phyloP scores from a whole-genome alignment of 257 asterid genomes.

The Prunella vulgaris region DNA sequence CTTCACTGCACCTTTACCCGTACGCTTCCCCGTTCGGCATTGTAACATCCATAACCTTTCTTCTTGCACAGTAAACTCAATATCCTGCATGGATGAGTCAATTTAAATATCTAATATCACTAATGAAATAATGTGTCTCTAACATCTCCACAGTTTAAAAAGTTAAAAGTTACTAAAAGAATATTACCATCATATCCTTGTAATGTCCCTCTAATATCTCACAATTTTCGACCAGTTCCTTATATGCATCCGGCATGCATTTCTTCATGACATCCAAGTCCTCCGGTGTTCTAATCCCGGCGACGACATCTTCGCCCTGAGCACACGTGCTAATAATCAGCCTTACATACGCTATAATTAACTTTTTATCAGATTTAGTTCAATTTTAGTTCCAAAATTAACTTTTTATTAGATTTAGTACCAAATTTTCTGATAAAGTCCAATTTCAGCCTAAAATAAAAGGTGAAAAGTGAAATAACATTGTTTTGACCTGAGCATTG shows the following conservation, averaged over 20 bases:
- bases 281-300: slow-evolving; percentile 93
- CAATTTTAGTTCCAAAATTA: too few relatives aligned
- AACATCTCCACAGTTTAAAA: too few relatives aligned
- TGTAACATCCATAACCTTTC: slow-evolving; percentile 93
- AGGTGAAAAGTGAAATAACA: background rate
- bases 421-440: too few relatives aligned
- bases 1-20: slow-evolving; percentile 90
- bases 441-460: too few relatives aligned
- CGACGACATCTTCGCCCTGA: slow-evolving; percentile 97
- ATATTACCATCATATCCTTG: slow-evolving; percentile 93
- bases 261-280: slow-evolving; percentile 75
- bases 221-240: slow-evolving; percentile 81
- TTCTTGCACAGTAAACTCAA: slow-evolving; percentile 94
- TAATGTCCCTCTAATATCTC: slow-evolving; percentile 79
- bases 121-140: too few relatives aligned
- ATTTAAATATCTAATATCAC: background rate
- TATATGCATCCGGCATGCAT: slow-evolving; percentile 83
- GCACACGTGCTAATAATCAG: background rate
- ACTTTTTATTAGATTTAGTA: too few relatives aligned
- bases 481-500: slow-evolving; percentile 98
- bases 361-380: too few relatives aligned
- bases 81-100: slow-evolving; percentile 45
- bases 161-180: too few relatives aligned
- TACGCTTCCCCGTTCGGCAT: slow-evolving; percentile 85
- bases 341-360: background rate